Percentiles rank a stretch among this genome's conserved stretches.
These are phyloP conservation scores for Hemisphaericaspora xylofermentans DNA, from an alignment of 1,139 yeast genomes.

Conservation along the genomic window DNA sequence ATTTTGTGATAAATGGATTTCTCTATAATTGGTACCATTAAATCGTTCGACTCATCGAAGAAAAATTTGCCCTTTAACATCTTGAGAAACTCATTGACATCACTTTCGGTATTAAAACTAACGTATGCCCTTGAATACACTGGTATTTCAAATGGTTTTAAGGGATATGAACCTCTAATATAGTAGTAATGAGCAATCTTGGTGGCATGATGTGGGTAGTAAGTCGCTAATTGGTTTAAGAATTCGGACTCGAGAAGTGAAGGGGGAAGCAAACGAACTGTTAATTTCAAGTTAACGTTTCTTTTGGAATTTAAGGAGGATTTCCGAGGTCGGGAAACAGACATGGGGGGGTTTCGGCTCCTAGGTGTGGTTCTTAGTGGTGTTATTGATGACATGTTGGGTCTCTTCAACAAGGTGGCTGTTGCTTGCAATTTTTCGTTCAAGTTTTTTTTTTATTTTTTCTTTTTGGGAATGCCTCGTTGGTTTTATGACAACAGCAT, in stretches of 20 bases:
- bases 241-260: constrained; percentile 19
- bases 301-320: constrained; percentile 1
- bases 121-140: constrained; percentile 31
- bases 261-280: constrained; percentile 23
- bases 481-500: too few relatives aligned
- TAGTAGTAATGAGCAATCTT: constrained; percentile 18
- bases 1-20: constrained; percentile 25
- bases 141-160: constrained; percentile 26
- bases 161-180: constrained; percentile 20
- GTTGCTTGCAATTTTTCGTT: too few relatives aligned
- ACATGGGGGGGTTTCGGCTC: neutral
- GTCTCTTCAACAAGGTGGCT: too few relatives aligned
- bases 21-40: constrained; percentile 25
- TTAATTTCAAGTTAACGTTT: constrained; percentile 14
- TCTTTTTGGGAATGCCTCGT: neutral
- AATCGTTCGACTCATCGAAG: constrained; percentile 22
- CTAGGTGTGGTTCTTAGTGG: constrained; percentile 8
- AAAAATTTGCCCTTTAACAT: constrained; percentile 23
- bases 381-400: constrained; percentile 12
- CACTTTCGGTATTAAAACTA: constrained; percentile 17
- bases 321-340: neutral
- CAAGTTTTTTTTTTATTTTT: neutral
- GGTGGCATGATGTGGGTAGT: constrained; percentile 15
- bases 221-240: constrained; percentile 17
- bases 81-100: constrained; percentile 16